Evolutionary conservation across 768 basidiomycete genomes (phyloP).

Genomic region (Psilocybe cubensis): DNA sequence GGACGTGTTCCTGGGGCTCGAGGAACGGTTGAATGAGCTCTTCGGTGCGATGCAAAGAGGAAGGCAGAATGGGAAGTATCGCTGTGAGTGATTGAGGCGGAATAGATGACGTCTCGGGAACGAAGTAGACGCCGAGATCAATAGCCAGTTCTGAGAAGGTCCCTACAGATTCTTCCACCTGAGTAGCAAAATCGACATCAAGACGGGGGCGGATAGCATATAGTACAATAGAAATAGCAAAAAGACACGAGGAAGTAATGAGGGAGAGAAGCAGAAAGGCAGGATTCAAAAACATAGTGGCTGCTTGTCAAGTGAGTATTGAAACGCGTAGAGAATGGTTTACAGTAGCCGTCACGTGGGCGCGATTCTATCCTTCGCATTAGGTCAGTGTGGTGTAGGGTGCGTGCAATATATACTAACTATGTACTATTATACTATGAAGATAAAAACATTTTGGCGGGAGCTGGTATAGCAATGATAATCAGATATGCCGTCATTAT

Average conservation of each 20-base stretch:
- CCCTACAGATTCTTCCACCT: neutral
- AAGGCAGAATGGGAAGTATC: conserved; percentile 48
- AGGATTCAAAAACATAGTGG: conserved; percentile 8
- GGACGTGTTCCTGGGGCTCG: conserved; percentile 33
- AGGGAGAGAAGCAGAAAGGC: conserved; percentile 13
- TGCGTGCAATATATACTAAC: conserved; percentile 18
- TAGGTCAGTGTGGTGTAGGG: neutral
- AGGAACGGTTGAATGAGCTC: conserved; percentile 43
- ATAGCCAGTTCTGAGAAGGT: neutral
- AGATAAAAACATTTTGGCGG: conserved; percentile 1
- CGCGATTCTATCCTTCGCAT: conserved; percentile 1
- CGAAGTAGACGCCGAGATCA: neutral
- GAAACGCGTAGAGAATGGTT: neutral
- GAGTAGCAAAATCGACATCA: neutral
- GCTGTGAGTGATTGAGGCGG: conserved; percentile 44
- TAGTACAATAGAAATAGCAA: conserved; percentile 14
- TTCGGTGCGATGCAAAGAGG: conserved; percentile 36
- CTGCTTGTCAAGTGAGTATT: neutral
- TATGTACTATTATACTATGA: conserved; percentile 17
- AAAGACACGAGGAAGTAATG: conserved; percentile 14
- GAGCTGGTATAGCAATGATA: conserved; percentile 13
- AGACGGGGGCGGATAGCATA: conserved; percentile 6
- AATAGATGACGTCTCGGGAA: conserved; percentile 5
- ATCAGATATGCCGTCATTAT: conserved; percentile 10
- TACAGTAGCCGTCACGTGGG: conserved; percentile 5